A percentile compares a stretch with the other conserved stretches of the same genome.
These are phyloP conservation scores for Microdochium bolleyi DNA, from an alignment of 2,329 filamentous ascomycete species.

Conservation along the genomic window DNA sequence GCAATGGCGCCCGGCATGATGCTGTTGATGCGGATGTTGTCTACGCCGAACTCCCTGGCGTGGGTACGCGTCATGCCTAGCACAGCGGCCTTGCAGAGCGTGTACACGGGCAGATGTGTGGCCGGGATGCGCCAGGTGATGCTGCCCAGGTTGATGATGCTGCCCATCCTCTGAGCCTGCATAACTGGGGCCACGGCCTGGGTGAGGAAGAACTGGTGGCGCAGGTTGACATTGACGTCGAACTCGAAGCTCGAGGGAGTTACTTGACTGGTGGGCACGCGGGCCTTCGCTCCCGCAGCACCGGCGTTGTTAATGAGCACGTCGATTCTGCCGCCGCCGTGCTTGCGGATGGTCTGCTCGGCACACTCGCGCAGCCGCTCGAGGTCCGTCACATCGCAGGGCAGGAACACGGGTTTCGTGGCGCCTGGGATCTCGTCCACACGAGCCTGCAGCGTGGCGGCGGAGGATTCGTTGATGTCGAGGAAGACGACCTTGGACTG, in stretches of 20 bases:
- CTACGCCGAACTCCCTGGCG: constrained; percentile 24
- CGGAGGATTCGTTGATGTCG: constrained; percentile 26
- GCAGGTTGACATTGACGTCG: constrained; percentile 34
- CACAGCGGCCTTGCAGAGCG: constrained; percentile 28
- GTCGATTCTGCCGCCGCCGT: constrained; percentile 17
- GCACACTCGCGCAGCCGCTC: constrained; percentile 22
- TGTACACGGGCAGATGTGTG: constrained; percentile 22
- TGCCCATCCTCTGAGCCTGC: constrained; percentile 17
- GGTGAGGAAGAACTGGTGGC: constrained; percentile 34
- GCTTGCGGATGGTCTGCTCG: constrained; percentile 17
- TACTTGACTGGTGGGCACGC: constrained; percentile 22
- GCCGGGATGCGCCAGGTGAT: constrained; percentile 28
- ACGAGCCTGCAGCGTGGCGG: constrained; percentile 18
- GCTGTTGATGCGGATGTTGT: constrained; percentile 34
- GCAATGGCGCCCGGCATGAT: constrained; percentile 40
- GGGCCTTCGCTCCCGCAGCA: constrained; percentile 12
- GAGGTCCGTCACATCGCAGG: constrained; percentile 33
- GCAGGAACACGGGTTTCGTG: constrained; percentile 25
- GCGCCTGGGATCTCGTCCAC: constrained; percentile 11
- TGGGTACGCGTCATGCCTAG: constrained; percentile 28
- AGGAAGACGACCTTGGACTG: constrained; percentile 36
- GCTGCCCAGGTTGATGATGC: constrained; percentile 31
- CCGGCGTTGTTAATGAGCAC: constrained; percentile 29
- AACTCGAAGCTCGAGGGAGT: constrained; percentile 32
- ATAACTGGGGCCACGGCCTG: constrained; percentile 27